Base-by-base conservation (phyloP, 768 basidiomycete genomes). In the Trametes cinnabarina region DNA sequence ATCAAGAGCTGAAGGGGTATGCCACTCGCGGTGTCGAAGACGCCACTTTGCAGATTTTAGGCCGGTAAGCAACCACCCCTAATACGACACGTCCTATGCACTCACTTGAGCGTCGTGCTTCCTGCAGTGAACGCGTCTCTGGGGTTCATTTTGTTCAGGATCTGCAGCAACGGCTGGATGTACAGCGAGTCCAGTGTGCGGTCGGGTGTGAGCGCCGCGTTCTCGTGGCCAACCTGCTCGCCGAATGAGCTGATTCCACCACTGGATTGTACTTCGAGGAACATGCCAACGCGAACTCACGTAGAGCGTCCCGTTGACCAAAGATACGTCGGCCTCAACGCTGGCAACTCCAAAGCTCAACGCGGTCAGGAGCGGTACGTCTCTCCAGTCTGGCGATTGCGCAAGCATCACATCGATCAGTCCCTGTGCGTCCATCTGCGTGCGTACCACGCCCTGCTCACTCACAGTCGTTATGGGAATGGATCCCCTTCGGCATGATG, bases 391-490 rank as follows among this genome's bases (percentile, higher is more conserved):
- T 81, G 39, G 35, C 11, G 20, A n/a, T 12, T 30, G 19, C 8
- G 17, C 19, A 9, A 48, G 8, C 34, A 17, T 26, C 22, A 47
- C 22, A 23, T 23, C n/a, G n/a, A n/a, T n/a, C n/a, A n/a, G n/a
- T n/a, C n/a, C n/a, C n/a, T n/a, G n/a, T n/a, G n/a, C n/a, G n/a
- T n/a, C n/a, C n/a, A n/a, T n/a, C n/a, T n/a, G n/a, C n/a, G n/a
- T 35, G 12, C 49, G 32, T 23, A 15, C 44, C 35, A 51, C 14
- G 5, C 30, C 32, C 28, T 6, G 15, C 11, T 15, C 7, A 64
- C 73, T 61, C 57, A 82, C 81, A 82, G 55, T 82, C 80, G 60
- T 83, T 82, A 63, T 83, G 80, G 0, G 81, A 81, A 63, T 82
- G 80, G n/a, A 82, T 79, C 5, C 58, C 51, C 63, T 78, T 79